phyloP scores from a whole-genome alignment of 371 early-diverging fungal species.

The Funneliformis caledonium region DNA sequence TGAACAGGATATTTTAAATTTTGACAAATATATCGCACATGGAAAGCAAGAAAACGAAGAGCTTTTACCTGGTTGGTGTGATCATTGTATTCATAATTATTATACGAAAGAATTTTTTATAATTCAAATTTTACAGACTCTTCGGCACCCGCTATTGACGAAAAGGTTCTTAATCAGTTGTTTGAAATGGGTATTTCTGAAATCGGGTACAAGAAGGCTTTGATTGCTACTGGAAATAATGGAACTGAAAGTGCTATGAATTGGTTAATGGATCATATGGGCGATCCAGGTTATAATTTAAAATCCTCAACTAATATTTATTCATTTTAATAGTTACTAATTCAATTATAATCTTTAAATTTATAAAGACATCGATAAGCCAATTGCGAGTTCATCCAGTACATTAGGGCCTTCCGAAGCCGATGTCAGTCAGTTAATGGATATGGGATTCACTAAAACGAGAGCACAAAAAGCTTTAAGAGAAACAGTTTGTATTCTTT shows the following conservation, averaged over 20 bases:
- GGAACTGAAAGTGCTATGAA: conserved; percentile 90
- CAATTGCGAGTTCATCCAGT: conserved; percentile 20
- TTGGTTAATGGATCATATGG: conserved; percentile 96
- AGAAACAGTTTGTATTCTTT: conserved; percentile 67
- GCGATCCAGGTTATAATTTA: conserved; percentile 72
- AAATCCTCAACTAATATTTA: conserved; percentile 43
- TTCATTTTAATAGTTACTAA: not conserved
- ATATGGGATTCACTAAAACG: conserved; percentile 88
- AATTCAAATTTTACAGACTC: not conserved
- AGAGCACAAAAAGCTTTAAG: conserved; percentile 84
- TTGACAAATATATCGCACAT: conserved; percentile 66
- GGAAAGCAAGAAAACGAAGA: conserved; percentile 78
- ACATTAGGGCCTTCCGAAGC: conserved; percentile 42
- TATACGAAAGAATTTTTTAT: not conserved
- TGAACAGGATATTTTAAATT: conserved; percentile 55
- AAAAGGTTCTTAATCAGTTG: conserved; percentile 71
- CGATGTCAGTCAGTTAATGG: conserved; percentile 67
- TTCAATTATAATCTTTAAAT: not conserved
- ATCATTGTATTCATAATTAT: not conserved
- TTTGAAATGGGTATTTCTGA: conserved; percentile 92
- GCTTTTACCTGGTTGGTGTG: conserved; percentile 56
- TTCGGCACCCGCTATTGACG: conserved; percentile 64
- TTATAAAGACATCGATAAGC: conserved; percentile 38
- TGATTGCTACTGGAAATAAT: conserved; percentile 78
- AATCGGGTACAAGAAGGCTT: conserved; percentile 79